Evolutionary conservation across 108 stramenopile species (phyloP).

Genomic region (Skeletonema menzelii): DNA sequence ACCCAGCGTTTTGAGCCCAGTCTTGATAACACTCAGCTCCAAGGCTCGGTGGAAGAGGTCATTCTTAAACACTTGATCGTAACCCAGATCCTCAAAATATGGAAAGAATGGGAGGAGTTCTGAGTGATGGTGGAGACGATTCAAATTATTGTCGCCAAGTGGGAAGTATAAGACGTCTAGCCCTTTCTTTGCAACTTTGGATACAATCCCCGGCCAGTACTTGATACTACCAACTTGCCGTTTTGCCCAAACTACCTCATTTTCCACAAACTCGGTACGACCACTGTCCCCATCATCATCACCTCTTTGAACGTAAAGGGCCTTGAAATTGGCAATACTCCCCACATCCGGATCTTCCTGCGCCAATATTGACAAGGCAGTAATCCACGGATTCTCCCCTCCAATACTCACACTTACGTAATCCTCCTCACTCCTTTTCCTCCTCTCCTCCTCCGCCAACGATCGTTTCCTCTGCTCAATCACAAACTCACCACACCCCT

Average conservation of each 20-base stretch:
- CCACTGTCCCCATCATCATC: not conserved
- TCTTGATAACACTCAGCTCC: conserved; percentile 6
- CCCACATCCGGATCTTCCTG: conserved; percentile 9
- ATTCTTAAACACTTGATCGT: conserved; percentile 16
- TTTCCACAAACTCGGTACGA: conserved; percentile 5
- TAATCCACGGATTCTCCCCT: conserved; percentile 12
- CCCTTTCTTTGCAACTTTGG: not conserved
- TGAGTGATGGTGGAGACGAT: not conserved
- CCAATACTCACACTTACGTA: conserved; percentile 20
- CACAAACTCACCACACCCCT: conserved; percentile 50
- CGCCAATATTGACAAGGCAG: conserved; percentile 22
- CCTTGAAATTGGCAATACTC: conserved; percentile 10
- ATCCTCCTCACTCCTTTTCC: not conserved
- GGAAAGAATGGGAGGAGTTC: conserved; percentile 35
- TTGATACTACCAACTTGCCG: conserved; percentile 25
- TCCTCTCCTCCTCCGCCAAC: conserved; percentile 3
- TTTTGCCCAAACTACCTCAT: conserved; percentile 47
- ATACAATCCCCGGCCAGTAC: conserved; percentile 49
- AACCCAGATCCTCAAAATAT: conserved; percentile 39
- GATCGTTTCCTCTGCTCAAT: conserved; percentile 49
- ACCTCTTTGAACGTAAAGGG: conserved; percentile 4
- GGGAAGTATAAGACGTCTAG: conserved; percentile 23
- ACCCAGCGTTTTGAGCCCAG: conserved; percentile 41
- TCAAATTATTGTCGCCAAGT: conserved; percentile 8
- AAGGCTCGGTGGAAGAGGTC: conserved; percentile 25